These are phyloP conservation scores for Colletotrichum lini DNA, from an alignment of 2,329 filamentous ascomycete species.

Conservation along the genomic window DNA sequence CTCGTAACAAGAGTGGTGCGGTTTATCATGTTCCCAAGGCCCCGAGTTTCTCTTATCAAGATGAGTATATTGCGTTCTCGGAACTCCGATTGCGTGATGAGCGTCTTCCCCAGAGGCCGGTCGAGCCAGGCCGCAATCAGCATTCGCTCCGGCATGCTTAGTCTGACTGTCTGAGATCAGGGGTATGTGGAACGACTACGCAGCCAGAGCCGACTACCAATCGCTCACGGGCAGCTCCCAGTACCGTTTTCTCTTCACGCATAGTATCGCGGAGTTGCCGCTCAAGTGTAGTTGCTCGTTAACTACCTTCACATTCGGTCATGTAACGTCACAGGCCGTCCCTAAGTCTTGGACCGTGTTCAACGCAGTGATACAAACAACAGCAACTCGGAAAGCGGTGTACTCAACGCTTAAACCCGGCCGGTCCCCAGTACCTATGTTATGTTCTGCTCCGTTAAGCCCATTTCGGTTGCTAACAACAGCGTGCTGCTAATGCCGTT, in stretches of 20 bases:
- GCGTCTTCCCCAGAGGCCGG: background rate
- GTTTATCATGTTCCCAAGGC: background rate
- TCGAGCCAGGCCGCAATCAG: background rate
- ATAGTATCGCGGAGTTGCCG: too few relatives aligned
- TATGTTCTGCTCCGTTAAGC: background rate
- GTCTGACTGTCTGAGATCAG: background rate
- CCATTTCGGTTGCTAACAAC: background rate
- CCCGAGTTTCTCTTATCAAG: background rate
- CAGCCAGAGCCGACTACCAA: too few relatives aligned
- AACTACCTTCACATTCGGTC: background rate
- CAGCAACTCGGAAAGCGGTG: background rate
- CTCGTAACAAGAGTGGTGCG: background rate
- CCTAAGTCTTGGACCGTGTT: background rate
- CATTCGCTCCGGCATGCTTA: background rate
- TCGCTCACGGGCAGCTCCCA: background rate
- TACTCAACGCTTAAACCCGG: too few relatives aligned
- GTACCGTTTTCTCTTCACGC: background rate
- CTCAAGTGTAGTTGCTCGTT: too few relatives aligned
- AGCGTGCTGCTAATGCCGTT: background rate
- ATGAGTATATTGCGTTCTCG: background rate
- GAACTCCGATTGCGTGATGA: conserved; percentile 20
- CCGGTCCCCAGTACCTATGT: background rate
- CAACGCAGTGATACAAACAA: background rate
- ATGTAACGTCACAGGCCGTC: too few relatives aligned
- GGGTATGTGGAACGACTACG: background rate